These are phyloP conservation scores for Plasmodium vivax DNA, from an alignment of 169 alveolate genomes.

Conservation along the genomic window DNA sequence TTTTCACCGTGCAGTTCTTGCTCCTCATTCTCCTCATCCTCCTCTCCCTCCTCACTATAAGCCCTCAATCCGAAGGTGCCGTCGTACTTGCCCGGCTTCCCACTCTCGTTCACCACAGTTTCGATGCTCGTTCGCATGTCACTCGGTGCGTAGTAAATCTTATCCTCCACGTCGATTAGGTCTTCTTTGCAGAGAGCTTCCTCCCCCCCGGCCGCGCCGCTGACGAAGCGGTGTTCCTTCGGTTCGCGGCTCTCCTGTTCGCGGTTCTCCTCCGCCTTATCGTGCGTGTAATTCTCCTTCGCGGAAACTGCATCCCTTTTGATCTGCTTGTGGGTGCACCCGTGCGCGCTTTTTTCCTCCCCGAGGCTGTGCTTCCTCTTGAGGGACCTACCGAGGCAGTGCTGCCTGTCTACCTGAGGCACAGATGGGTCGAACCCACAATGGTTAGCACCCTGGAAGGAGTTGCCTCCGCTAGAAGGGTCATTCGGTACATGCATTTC, in stretches of 20 bases:
- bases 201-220: not conserved
- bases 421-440: not conserved
- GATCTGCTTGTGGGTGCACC: constrained; percentile 13
- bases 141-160: constrained; percentile 47
- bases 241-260: too few species aligned
- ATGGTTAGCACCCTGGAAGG: not conserved
- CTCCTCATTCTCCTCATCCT: too few species aligned
- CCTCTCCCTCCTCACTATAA: not conserved
- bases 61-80: not conserved
- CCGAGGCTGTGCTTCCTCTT: constrained; percentile 12
- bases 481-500: not conserved
- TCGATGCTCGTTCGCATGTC: constrained; percentile 45
- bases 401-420: not conserved
- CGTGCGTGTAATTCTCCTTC: not conserved
- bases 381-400: constrained; percentile 3
- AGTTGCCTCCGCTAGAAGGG: not conserved
- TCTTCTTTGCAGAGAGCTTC: not conserved
- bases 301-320: not conserved
- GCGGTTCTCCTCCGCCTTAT: not conserved
- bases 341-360: not conserved
- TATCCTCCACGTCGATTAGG: constrained; percentile 2
- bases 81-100: not conserved
- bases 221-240: too few species aligned
- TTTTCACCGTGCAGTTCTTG: not conserved
- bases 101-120: constrained; percentile 8